phyloP scores from a whole-genome alignment of 2,329 filamentous ascomycete genomes.

The Colletotrichum camelliae region DNA sequence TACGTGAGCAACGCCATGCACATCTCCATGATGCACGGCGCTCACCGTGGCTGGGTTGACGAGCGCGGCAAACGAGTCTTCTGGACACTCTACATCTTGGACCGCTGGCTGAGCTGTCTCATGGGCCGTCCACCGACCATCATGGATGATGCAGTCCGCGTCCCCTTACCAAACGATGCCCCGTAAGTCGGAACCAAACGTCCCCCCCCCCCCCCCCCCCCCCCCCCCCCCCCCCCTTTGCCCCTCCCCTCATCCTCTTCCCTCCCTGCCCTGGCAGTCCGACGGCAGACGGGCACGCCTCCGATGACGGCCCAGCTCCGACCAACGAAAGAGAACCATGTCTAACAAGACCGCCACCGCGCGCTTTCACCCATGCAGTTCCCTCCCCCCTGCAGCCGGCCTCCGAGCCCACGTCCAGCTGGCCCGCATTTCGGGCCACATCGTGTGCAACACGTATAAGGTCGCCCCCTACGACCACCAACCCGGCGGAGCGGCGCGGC shows the following conservation, averaged over 20 bases:
- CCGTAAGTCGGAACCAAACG: constrained; percentile 37
- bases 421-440: constrained; percentile 51
- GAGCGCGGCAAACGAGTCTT: constrained; percentile 53
- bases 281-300: not conserved
- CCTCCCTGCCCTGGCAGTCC: not conserved
- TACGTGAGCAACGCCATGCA: constrained; percentile 53
- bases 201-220: no score
- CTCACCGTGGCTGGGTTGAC: constrained; percentile 47
- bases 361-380: constrained; percentile 30
- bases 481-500: constrained; percentile 30
- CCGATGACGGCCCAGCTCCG: not conserved
- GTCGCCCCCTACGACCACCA: constrained; percentile 36
- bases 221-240: no score
- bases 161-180: constrained; percentile 43
- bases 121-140: constrained; percentile 55
- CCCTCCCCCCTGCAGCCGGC: constrained; percentile 48
- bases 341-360: not conserved
- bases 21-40: constrained; percentile 53
- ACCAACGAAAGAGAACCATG: not conserved
- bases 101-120: constrained; percentile 53
- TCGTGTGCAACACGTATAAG: constrained; percentile 52
- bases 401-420: constrained; percentile 52
- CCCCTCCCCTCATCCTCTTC: not conserved
- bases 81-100: constrained; percentile 58
- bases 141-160: constrained; percentile 50